phyloP scores from a whole-genome alignment of 164 flowering plant species.

The Paratinospora sagittata region DNA sequence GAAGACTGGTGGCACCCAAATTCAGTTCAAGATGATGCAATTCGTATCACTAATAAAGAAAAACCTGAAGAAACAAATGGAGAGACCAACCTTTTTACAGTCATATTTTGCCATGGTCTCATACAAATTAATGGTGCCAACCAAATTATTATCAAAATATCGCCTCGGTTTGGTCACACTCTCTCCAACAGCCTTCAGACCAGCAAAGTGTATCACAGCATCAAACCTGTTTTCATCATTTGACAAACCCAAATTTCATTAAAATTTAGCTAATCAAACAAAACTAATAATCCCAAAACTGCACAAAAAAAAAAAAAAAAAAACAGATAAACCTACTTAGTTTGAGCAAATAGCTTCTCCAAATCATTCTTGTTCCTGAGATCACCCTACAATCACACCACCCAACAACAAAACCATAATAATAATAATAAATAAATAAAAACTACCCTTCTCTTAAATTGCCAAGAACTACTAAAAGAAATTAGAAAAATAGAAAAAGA shows the following conservation, averaged over 20 bases:
- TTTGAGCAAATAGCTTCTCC: constrained; percentile 64
- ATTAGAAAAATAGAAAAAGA: neutral
- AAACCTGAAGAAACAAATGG: neutral
- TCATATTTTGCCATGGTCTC: constrained; percentile 74
- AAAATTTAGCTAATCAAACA: neutral
- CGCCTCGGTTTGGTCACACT: constrained; percentile 71
- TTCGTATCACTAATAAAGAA: neutral
- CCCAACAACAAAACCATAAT: neutral
- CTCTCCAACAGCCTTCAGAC: constrained; percentile 94
- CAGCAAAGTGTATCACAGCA: constrained; percentile 97
- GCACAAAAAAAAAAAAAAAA: neutral
- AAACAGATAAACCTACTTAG: constrained; percentile 38
- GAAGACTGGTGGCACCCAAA: too few relatives aligned
- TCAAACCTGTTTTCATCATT: constrained; percentile 53
- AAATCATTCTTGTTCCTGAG: constrained; percentile 73
- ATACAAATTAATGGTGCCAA: constrained; percentile 76
- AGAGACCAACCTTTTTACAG: constrained; percentile 64
- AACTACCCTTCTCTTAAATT: neutral
- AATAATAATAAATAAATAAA: neutral
- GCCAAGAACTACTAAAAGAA: too few relatives aligned
- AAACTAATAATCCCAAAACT: neutral
- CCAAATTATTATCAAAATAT: constrained; percentile 74
- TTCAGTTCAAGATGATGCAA: too few relatives aligned
- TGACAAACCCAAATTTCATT: neutral
- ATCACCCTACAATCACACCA: constrained; percentile 50